These are phyloP conservation scores for Hypoxylon sp. DNA, from an alignment of 2,329 filamentous ascomycete species.

Conservation along the genomic window DNA sequence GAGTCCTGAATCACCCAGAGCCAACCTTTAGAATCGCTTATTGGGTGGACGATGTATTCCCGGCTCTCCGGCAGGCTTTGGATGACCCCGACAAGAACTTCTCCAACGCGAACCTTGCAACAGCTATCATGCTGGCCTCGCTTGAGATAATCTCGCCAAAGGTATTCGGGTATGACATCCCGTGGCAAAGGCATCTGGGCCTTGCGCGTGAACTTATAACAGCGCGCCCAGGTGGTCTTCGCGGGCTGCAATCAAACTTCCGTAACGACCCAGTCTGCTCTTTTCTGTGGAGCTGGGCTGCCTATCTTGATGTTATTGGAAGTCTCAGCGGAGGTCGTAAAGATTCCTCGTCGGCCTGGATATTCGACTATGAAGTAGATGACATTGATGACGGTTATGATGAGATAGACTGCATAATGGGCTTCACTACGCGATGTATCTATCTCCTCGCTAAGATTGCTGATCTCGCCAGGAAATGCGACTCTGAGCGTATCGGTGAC, in stretches of 20 bases:
- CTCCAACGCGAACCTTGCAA: constrained; percentile 80
- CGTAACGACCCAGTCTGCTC: constrained; percentile 71
- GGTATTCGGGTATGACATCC: constrained; percentile 82
- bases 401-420: constrained; percentile 84
- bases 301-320: constrained; percentile 84
- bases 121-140: constrained; percentile 86
- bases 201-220: constrained; percentile 82
- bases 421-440: constrained; percentile 79
- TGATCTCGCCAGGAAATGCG: constrained; percentile 76
- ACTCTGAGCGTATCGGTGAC: constrained; percentile 71
- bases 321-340: constrained; percentile 72
- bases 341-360: constrained; percentile 63
- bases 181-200: constrained; percentile 83
- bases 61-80: constrained; percentile 75
- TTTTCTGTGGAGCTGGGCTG: constrained; percentile 86
- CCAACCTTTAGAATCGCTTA: constrained; percentile 81
- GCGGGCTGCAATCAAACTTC: constrained; percentile 66
- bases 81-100: constrained; percentile 71
- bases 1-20: constrained; percentile 78
- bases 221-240: constrained; percentile 63
- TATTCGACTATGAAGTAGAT: constrained; percentile 65
- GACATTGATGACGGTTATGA: constrained; percentile 67
- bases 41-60: constrained; percentile 85
- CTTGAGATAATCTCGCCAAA: constrained; percentile 86
- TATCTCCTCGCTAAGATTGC: constrained; percentile 79